Evolutionary conservation across 345 rosid species (phyloP), one percentile per base, ranked within the genome.

Genomic region (Mangifera indica): DNA sequence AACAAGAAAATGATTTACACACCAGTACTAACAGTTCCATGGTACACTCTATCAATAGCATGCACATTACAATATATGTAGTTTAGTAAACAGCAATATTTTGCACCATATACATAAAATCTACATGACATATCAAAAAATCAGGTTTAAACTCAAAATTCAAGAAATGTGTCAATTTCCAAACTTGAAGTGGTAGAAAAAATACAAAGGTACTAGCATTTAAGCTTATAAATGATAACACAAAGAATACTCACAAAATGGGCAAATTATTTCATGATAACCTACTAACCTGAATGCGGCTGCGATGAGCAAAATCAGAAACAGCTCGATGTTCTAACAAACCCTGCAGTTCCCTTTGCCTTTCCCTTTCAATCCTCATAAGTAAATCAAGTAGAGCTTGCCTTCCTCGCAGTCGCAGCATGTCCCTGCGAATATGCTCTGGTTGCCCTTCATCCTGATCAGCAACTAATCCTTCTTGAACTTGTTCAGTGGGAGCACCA

Each of bases 281-380:
- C 69, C 56, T 65, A 80, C 83, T 48, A 70, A 96, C 98, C 98
- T 96, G 99, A 81, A 96, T 89, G 76, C 98, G 92, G 71, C 88
- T 93, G 56, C 99, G 99, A 77, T 96, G 98, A 76, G 99, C 97
- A 80, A 96, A 96, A 83, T 91, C 98, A 53, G 98, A 93, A 69
- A 93, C 99, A 72, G 99, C 95, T 25, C 97, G 93, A 77, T 93
- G 98, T 84, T 93, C 99, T 85, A 84, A 77, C 85, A 96, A 80
- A 60, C 89, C 93, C 84, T 93, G 87, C 76, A 96, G 91, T 79
- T 96, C 98, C 77, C 86, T 73, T 60, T 87, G 98, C 73, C 99
- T 87, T 80, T 96, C 98, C 76, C 98, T 79, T 79, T 91, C 99
- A 66, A 85, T 83, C 79, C 96, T 91, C 84, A 81, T 79, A 73